These are phyloP conservation scores for Lipomyces starkeyi DNA, from an alignment of 805 yeast genomes.

Conservation along the genomic window DNA sequence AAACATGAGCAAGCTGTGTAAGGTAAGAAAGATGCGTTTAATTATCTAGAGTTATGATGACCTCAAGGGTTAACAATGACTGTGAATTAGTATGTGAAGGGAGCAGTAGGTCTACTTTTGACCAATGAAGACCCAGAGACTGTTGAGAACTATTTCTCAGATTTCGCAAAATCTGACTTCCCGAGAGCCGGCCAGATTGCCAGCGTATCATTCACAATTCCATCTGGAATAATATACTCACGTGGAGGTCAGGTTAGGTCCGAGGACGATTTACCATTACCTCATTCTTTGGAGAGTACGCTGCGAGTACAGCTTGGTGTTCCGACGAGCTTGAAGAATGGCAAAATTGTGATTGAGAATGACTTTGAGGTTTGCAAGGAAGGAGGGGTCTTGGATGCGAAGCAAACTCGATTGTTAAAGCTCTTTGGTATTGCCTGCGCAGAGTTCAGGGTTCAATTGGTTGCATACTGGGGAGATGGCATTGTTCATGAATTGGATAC, in stretches of 20 bases:
- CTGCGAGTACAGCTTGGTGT: slow-evolving; percentile 80
- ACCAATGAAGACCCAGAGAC: slow-evolving; percentile 88
- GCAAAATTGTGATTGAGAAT: slow-evolving; percentile 78
- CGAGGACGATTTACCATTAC: slow-evolving; percentile 96
- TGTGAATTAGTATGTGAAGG: slow-evolving; percentile 46
- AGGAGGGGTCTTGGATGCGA: slow-evolving; percentile 83
- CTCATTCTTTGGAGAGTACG: slow-evolving; percentile 93
- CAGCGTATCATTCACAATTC: slow-evolving; percentile 82
- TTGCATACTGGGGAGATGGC: slow-evolving; percentile 75
- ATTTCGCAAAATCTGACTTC: slow-evolving; percentile 79
- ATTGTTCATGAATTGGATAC: slow-evolving; percentile 33
- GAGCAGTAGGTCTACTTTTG: slow-evolving; percentile 86
- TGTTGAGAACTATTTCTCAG: slow-evolving; percentile 85
- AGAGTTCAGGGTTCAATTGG: slow-evolving; percentile 79
- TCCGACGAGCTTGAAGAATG: slow-evolving; percentile 88
- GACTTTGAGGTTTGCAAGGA: slow-evolving; percentile 80
- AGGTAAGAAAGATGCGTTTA: slow-evolving; percentile 48
- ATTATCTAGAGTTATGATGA: slow-evolving; percentile 32
- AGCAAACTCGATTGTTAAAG: slow-evolving; percentile 88
- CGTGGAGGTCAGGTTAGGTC: slow-evolving; percentile 90
- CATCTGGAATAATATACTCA: slow-evolving; percentile 89
- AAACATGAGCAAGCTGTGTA: slow-evolving; percentile 72
- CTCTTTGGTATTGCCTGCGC: slow-evolving; percentile 96
- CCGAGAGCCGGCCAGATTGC: slow-evolving; percentile 88
- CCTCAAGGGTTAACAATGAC: neutral